A percentile compares a stretch with the other conserved stretches of the same genome.
phyloP scores from a whole-genome alignment of 345 rosid genomes.

The Lumnitzera racemosa region DNA sequence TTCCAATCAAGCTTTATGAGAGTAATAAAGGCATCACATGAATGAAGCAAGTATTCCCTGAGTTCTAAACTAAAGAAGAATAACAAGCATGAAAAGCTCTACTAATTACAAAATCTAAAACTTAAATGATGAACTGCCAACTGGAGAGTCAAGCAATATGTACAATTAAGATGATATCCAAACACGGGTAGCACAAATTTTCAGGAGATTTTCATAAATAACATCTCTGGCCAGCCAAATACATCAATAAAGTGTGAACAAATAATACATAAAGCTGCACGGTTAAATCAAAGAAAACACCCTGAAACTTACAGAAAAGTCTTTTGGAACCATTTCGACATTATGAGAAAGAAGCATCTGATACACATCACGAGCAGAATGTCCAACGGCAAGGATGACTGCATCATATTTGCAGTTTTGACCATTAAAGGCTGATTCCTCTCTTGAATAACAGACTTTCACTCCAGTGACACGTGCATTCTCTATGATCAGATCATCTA shows the following conservation, averaged over 20 bases:
- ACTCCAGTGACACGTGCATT: slow-evolving; percentile 64
- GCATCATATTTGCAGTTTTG: slow-evolving; percentile 54
- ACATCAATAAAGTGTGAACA: neutral
- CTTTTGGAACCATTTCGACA: slow-evolving; percentile 67
- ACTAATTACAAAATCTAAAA: too few species aligned
- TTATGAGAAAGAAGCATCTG: slow-evolving; percentile 88
- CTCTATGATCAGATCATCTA: slow-evolving; percentile 70
- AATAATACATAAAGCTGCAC: neutral
- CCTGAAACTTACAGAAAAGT: slow-evolving; percentile 67
- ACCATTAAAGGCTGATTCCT: slow-evolving; percentile 23
- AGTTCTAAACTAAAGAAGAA: too few species aligned
- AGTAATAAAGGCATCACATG: too few species aligned
- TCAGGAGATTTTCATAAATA: too few species aligned
- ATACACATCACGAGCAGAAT: slow-evolving; percentile 92
- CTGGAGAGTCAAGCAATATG: too few species aligned
- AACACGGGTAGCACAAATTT: too few species aligned
- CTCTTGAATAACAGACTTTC: slow-evolving; percentile 50
- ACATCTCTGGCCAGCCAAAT: neutral
- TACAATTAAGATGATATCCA: too few species aligned
- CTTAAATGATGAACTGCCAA: too few species aligned
- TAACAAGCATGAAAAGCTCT: too few species aligned
- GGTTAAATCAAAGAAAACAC: neutral
- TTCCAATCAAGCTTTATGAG: too few species aligned
- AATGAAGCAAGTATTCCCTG: too few species aligned
- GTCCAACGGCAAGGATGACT: slow-evolving; percentile 87